Evolutionary conservation across 306 rosid species (phyloP), one percentile per base, ranked within the genome.

Genomic region (Lathyrus aphaca): DNA sequence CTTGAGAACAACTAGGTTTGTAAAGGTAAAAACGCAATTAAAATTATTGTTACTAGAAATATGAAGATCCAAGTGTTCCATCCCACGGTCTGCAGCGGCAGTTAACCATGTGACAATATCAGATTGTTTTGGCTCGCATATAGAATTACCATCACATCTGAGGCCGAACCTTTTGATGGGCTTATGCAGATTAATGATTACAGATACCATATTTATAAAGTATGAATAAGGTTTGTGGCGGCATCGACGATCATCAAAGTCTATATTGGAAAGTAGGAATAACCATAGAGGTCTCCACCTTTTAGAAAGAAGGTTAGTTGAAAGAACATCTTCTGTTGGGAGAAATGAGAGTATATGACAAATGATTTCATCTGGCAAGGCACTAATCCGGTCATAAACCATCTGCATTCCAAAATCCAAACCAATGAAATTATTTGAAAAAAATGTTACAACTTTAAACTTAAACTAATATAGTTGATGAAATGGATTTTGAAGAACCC

Each of bases 161-260:
- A 50, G 56, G 56, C 12, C 5, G 29, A 50, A 16, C 56, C 13
- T 50, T 50, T 50, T 50, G 29, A 50, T 50, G 8, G 56, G 56
- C 8, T 8, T 17, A 2, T 50, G n/a, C n/a, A n/a, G n/a, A n/a
- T n/a, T n/a, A n/a, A n/a, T n/a, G n/a, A n/a, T n/a, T n/a, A n/a
- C n/a, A n/a, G n/a, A n/a, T n/a, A n/a, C n/a, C 29, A 50, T 18
- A 50, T 16, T 50, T 9, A 50, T 8, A 50, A 17, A 50, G 6
- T 8, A 0, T 6, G 56, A 16, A 50, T 17, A 50, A 10, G 8
- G 12, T 50, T 50, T 21, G 6, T 1, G 21, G 21, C 53, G n/a
- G 21, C 53, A 46, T 46, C 53, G 53, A 46, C 53, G 53, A 46
- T 15, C 53, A 50, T 50, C 57, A 50, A 50, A 10, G 29, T 50